A percentile compares a stretch with the other conserved stretches of the same genome.
phyloP scores from a whole-genome alignment of 257 asterid genomes.

The Marsdenia floribunda region DNA sequence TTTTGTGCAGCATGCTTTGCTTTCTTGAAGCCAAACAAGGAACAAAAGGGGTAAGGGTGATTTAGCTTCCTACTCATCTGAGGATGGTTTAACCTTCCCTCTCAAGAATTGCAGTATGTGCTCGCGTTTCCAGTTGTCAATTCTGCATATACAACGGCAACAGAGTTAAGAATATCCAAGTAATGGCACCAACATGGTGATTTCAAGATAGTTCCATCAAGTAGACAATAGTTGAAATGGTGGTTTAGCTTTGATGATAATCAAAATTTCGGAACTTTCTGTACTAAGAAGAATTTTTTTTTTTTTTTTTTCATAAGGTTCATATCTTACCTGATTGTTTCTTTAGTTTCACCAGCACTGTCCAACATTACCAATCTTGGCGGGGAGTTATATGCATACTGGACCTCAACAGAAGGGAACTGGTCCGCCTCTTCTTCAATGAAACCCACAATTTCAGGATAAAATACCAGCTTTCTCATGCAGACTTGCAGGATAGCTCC shows the following conservation, averaged over 20 bases:
- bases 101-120: constrained; percentile 79
- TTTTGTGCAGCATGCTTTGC: not conserved
- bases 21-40: not conserved
- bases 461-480: constrained; percentile 95
- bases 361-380: constrained; percentile 89
- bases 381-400: constrained; percentile 80
- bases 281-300: not conserved
- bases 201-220: not conserved
- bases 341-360: constrained; percentile 61
- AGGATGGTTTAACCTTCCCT: constrained; percentile 71
- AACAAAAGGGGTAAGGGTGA: not conserved
- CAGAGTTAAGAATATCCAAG: not conserved
- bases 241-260: not conserved
- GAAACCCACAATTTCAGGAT: constrained; percentile 83
- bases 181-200: not conserved
- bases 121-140: constrained; percentile 93
- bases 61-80: constrained; percentile 16
- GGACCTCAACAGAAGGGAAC: constrained; percentile 66
- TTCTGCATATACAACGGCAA: constrained; percentile 35
- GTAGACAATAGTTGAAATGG: not conserved
- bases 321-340: constrained; percentile 66
- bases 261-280: not conserved
- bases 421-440: constrained; percentile 90
- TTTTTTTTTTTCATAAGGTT: too few relatives aligned
- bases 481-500: constrained; percentile 87